phyloP scores from a whole-genome alignment of 2,329 filamentous ascomycete genomes.

The Leptosphaerulina australis region DNA sequence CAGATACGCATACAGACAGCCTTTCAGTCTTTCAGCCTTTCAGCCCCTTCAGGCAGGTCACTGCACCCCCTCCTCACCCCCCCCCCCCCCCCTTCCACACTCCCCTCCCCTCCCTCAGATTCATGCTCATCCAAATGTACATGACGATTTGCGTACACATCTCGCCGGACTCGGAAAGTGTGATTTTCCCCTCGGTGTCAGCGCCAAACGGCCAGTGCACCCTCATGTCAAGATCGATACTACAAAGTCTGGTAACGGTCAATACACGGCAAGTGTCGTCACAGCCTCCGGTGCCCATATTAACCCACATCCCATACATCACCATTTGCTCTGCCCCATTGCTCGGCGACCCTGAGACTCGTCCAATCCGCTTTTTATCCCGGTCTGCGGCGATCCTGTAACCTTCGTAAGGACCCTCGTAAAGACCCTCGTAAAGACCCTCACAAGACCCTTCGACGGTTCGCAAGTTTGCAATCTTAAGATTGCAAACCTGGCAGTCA shows the following conservation, averaged over 20 bases:
- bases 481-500: neutral
- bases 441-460: constrained; percentile 16
- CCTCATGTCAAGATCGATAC: constrained; percentile 6
- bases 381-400: neutral
- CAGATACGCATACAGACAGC: neutral
- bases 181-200: neutral
- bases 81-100: too few relatives aligned
- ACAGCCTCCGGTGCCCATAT: neutral
- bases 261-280: neutral
- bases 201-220: constrained; percentile 9
- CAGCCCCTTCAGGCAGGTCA: neutral
- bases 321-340: constrained; percentile 4
- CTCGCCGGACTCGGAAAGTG: neutral
- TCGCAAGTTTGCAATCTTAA: constrained; percentile 8
- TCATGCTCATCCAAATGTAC: neutral
- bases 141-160: neutral
- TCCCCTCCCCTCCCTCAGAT: too few relatives aligned
- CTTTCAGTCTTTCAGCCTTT: neutral
- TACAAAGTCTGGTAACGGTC: neutral
- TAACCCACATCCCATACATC: neutral
- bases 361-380: constrained; percentile 8
- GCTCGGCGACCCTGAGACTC: neutral
- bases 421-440: neutral
- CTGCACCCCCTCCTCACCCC: too few relatives aligned
- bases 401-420: neutral